A percentile compares a stretch with the other conserved stretches of the same genome.
Conservation (phyloP, 345 rosid species). For the Erucastrum elatum region DNA sequence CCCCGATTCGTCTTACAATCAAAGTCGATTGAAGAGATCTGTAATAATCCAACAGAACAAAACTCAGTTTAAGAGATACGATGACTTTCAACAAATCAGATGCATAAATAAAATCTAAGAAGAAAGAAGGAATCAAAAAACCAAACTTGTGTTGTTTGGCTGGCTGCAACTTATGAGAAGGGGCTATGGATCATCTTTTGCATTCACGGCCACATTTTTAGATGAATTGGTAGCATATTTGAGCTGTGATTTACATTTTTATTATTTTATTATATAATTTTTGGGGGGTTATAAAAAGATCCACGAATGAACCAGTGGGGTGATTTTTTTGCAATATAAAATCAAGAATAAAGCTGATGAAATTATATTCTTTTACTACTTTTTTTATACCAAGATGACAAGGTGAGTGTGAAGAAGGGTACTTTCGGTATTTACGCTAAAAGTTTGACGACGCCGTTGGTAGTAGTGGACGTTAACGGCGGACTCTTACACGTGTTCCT, state of each 20-base stretch:
- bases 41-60: slow-evolving; percentile 15
- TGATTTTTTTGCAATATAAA: slow-evolving; percentile 23
- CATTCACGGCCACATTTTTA: slow-evolving; percentile 20
- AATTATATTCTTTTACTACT: not conserved
- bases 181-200: not conserved
- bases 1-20: slow-evolving; percentile 5
- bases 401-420: slow-evolving; percentile 20
- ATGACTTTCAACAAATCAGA: slow-evolving; percentile 8
- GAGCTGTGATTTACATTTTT: slow-evolving; percentile 22
- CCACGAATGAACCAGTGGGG: slow-evolving; percentile 39
- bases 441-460: slow-evolving; percentile 20
- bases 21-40: slow-evolving; percentile 34
- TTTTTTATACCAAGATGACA: slow-evolving; percentile 21
- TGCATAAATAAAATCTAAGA: not conserved
- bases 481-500: slow-evolving; percentile 28
- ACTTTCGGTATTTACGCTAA: not conserved
- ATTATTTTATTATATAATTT: not conserved
- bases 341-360: slow-evolving; percentile 32
- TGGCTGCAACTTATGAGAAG: not conserved
- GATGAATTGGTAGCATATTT: slow-evolving; percentile 31
- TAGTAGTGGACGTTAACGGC: slow-evolving; percentile 26
- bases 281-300: slow-evolving; percentile 23
- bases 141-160: not conserved
- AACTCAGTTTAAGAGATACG: slow-evolving; percentile 21
- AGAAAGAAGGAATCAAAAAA: slow-evolving; percentile 1